Evolutionary conservation across 2,329 filamentous ascomycete genomes (phyloP), one percentile per base, ranked within the genome.

Genomic region (Diaporthe destruens): DNA sequence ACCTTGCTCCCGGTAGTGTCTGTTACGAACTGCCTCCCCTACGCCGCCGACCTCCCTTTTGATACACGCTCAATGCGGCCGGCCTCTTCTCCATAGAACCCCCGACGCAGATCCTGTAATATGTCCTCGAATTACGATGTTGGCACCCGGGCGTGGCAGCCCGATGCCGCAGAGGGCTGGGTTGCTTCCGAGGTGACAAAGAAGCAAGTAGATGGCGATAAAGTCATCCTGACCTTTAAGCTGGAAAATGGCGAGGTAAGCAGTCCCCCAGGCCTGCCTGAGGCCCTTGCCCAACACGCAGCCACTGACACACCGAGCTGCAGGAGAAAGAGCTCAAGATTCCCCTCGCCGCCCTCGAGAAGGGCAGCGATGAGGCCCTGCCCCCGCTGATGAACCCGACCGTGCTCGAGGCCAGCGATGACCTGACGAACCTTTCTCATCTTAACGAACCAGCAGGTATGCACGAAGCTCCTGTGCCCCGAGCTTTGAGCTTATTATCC

Each of bases 381-480:
- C 96, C 96, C 61, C 96, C 96, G 66, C 84, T 99, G 78, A 98
- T 98, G 95, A 99, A 99, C 83, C 96, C 96, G 77, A 90, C 96
- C 68, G 97, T 98, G 91, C 93, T 99, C 77, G 96, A 99, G 88
- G 96, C 96, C 78, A 98, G 95, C 85, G 96, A 99, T 85, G 96
- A 99, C 83, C 85, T 99, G 79, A 99, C 96, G 76, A 98, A 98
- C 82, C 84, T 99, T 77, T 99, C 96, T 77, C 95, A 99, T 90
- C 86, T 99, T 75, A 99, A 99, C 85, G 96, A 99, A 84, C 96
- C 96, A 80, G 96, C 96, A 82, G 95, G 95, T 97, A 91, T 78
- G 87, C 65, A 76, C 61, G 87, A 63, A 76, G 55, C 12, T 59
- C 74, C 71, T 12, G 6, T 34, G 1, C 8, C 42, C 11, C 34